These are phyloP conservation scores for Dittrichia graveolens DNA, from an alignment of 129 eudicot species.

Conservation along the genomic window DNA sequence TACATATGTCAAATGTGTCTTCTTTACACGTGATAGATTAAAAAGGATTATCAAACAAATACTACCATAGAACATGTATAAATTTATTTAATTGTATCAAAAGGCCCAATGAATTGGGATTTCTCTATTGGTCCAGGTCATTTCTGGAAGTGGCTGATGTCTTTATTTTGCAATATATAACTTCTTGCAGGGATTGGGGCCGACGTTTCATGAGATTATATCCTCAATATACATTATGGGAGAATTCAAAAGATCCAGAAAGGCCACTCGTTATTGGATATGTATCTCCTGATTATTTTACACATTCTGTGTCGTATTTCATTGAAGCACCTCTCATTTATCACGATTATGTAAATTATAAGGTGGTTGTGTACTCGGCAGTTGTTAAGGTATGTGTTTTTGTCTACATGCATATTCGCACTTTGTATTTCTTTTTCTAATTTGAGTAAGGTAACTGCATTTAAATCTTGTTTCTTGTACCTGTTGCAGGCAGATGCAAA, in stretches of 20 bases:
- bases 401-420: not conserved
- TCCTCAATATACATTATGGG: conserved; percentile 83
- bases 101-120: too few species aligned
- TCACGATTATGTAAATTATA: conserved; percentile 76
- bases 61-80: not conserved
- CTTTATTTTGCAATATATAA: not conserved
- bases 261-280: conserved; percentile 90
- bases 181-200: conserved; percentile 87
- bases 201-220: conserved; percentile 78
- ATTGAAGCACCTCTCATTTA: conserved; percentile 84
- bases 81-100: too few species aligned
- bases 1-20: conserved; percentile 11
- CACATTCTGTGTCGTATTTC: conserved; percentile 96
- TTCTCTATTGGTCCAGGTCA: not conserved
- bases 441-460: conserved; percentile 17
- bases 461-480: conserved; percentile 20
- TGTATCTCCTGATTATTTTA: conserved; percentile 96
- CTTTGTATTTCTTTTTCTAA: not conserved
- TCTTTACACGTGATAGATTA: not conserved
- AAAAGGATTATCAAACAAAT: not conserved
- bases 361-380: conserved; percentile 91
- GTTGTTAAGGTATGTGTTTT: conserved; percentile 80
- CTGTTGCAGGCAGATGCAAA: conserved; percentile 91
- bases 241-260: conserved; percentile 86
- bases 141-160: not conserved